These are phyloP conservation scores for Phanerochaete carnosa DNA, from an alignment of 768 basidiomycete genomes.

Conservation along the genomic window DNA sequence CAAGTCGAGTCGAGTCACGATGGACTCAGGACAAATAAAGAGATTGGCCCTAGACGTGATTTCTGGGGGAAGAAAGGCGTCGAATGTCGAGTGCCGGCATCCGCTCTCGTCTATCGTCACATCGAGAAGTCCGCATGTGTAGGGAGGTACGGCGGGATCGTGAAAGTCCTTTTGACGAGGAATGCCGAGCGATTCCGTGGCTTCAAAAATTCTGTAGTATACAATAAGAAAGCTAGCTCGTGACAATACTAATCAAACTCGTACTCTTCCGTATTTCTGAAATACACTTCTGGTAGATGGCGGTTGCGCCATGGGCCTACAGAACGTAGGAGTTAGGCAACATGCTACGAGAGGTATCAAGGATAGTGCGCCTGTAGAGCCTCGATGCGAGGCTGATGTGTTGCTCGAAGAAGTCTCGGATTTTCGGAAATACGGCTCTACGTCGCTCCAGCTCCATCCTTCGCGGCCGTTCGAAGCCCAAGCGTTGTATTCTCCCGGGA, in stretches of 20 bases:
- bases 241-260: not conserved
- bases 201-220: constrained; percentile 11
- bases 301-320: constrained; percentile 1
- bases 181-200: constrained; percentile 18
- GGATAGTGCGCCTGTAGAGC: not conserved
- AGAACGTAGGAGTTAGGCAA: not conserved
- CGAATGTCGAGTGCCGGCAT: constrained; percentile 18
- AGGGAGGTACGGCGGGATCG: constrained; percentile 17
- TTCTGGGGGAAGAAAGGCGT: constrained; percentile 17
- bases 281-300: not conserved
- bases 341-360: not conserved
- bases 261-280: not conserved
- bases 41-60: constrained; percentile 11
- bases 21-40: constrained; percentile 18
- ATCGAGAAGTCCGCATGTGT: constrained; percentile 17
- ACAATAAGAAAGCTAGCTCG: not conserved
- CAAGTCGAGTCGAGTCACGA: constrained; percentile 15
- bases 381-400: not conserved
- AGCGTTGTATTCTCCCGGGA: constrained; percentile 28
- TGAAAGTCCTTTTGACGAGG: constrained; percentile 21
- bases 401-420: constrained; percentile 22
- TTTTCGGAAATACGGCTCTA: constrained; percentile 32
- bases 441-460: constrained; percentile 34
- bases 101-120: constrained; percentile 20
- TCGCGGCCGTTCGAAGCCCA: constrained; percentile 27